A percentile compares a stretch with the other conserved stretches of the same genome.
phyloP scores from a whole-genome alignment of 805 yeast genomes.

The Suhomyces prunicola region DNA sequence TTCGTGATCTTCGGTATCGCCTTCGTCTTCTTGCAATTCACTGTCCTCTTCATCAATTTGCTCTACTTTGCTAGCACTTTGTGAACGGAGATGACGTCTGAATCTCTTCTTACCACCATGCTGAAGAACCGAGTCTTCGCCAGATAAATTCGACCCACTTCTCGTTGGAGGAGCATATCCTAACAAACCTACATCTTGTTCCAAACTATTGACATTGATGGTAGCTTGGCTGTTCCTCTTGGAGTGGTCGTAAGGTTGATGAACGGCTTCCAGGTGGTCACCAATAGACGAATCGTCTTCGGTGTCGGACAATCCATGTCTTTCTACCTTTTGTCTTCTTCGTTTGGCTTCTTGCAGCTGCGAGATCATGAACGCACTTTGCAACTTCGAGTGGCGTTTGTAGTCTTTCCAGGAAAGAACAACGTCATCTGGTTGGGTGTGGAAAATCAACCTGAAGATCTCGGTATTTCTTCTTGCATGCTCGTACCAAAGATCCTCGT shows the following conservation, averaged over 20 bases:
- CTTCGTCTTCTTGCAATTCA: constrained; percentile 3
- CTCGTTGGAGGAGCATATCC: constrained; percentile 33
- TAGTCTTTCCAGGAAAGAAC: constrained; percentile 91
- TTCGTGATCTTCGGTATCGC: not conserved
- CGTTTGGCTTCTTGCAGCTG: constrained; percentile 35
- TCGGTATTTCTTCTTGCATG: constrained; percentile 81
- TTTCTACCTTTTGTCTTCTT: constrained; percentile 18
- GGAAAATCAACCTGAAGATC: constrained; percentile 80
- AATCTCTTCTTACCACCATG: constrained; percentile 3
- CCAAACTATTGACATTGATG: constrained; percentile 24
- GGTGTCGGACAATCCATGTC: constrained; percentile 10
- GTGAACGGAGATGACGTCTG: constrained; percentile 3
- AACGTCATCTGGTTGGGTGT: constrained; percentile 90
- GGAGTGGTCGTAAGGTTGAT: not conserved
- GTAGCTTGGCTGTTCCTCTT: constrained; percentile 19
- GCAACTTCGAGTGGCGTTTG: constrained; percentile 61
- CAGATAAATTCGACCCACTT: not conserved
- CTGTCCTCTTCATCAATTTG: not conserved
- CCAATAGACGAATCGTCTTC: constrained; percentile 4
- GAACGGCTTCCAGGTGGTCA: not conserved
- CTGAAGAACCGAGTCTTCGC: constrained; percentile 2
- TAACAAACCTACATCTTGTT: constrained; percentile 32
- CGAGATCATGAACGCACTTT: constrained; percentile 50
- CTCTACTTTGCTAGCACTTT: constrained; percentile 2
- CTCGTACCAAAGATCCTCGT: constrained; percentile 80